These are phyloP conservation scores for Aspergillus nanangensis DNA, from an alignment of 495 filamentous ascomycete genomes.

Conservation along the genomic window DNA sequence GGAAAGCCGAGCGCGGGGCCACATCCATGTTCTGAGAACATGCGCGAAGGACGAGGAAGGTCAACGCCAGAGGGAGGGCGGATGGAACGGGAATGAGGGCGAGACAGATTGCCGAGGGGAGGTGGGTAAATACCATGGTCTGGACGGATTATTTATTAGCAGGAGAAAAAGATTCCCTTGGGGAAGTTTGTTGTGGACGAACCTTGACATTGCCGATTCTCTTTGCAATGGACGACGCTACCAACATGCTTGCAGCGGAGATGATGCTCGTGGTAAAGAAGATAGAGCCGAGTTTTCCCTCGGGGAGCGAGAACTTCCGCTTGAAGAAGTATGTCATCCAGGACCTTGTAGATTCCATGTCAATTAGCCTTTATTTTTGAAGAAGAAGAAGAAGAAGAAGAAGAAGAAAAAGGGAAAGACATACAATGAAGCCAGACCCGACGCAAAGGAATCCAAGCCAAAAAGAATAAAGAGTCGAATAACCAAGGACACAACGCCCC, in stretches of 20 bases:
- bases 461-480: conserved; percentile 71
- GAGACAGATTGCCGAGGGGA: conserved; percentile 71
- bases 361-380: conserved; percentile 2
- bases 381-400: not conserved
- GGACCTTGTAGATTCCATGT: conserved; percentile 42
- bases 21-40: conserved; percentile 76
- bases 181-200: not conserved
- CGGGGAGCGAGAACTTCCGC: conserved; percentile 64
- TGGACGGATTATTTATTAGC: conserved; percentile 18
- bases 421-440: conserved; percentile 68
- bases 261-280: conserved; percentile 65
- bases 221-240: conserved; percentile 70
- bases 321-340: conserved; percentile 77
- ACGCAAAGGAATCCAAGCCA: conserved; percentile 72
- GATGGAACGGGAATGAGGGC: conserved; percentile 61
- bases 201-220: conserved; percentile 72
- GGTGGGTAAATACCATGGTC: conserved; percentile 86
- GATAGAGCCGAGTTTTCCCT: conserved; percentile 66
- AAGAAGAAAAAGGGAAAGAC: conserved; percentile 3
- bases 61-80: conserved; percentile 50
- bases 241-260: conserved; percentile 61
- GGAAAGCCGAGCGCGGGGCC: conserved; percentile 74
- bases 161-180: no score
- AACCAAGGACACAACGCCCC: conserved; percentile 55
- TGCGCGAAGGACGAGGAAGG: conserved; percentile 65